Percentiles rank a stretch among this genome's conserved stretches.
Conservation (phyloP, 148 eudicot genomes). For the Beta vulgaris region DNA sequence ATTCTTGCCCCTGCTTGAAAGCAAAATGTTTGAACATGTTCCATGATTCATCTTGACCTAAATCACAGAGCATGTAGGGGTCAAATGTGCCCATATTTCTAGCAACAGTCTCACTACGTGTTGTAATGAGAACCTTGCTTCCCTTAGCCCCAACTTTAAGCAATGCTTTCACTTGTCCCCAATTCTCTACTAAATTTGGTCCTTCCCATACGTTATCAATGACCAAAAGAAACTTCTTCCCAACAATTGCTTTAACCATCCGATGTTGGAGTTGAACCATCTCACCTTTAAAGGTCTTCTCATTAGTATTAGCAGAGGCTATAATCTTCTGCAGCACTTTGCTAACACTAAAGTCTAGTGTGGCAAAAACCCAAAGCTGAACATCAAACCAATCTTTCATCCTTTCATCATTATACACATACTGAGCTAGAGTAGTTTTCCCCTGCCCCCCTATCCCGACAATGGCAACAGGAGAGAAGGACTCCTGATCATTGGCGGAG, state of each 20-base stretch:
- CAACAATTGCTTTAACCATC: too few species aligned
- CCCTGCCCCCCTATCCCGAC: slow-evolving; percentile 20
- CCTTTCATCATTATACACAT: slow-evolving; percentile 4
- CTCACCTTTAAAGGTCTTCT: too few species aligned
- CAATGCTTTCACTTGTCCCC: too few species aligned
- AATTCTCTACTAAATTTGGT: too few species aligned
- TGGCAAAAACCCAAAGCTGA: neutral
- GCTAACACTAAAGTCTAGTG: neutral
- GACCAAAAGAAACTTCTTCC: too few species aligned
- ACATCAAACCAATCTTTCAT: slow-evolving; percentile 1
- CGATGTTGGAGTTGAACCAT: too few species aligned
- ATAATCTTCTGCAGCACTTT: neutral
- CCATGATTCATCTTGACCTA: slow-evolving; percentile 1
- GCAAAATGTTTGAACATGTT: neutral
- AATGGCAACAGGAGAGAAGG: slow-evolving; percentile 8
- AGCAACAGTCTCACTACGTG: neutral
- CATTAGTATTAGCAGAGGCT: too few species aligned
- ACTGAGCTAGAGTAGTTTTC: slow-evolving; percentile 12
- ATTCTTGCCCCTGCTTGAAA: neutral
- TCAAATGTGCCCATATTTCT: neutral
- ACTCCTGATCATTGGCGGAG: too few species aligned
- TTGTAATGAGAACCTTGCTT: slow-evolving; percentile 7
- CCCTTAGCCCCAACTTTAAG: neutral
- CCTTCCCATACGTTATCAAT: too few species aligned
- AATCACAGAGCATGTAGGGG: neutral